Base-by-base conservation (phyloP, 495 filamentous ascomycete genomes). In the Xylaria cubensis region DNA sequence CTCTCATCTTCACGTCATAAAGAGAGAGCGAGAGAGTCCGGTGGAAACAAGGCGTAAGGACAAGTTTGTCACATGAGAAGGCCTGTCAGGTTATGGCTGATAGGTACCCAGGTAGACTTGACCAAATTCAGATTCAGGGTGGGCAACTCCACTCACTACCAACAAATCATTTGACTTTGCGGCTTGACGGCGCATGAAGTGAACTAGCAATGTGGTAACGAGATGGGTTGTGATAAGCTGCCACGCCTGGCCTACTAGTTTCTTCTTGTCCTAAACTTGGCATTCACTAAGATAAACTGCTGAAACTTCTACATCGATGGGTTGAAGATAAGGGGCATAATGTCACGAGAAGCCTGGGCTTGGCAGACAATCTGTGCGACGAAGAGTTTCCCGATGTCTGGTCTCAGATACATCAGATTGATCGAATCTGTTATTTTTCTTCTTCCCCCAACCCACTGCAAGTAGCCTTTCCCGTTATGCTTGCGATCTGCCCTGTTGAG, bases 101-200 rank as follows among this genome's bases (percentile, higher is more conserved):
- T 24, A 36, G 24, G 21, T 51, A n/a, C 17, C 15, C 7, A 36
- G 26, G 42, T 24, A 59, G 51, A 69, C 36, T 26, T 67, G 19
- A 48, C 41, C 13, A 56, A 71, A 64, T n/a, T 29, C 26, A 64
- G 42, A 62, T 24, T 59, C 56, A 41, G 68, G 44, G 61, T 55
- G 59, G 69, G 24, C 32, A 42, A 64, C 42, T 64, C 69, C 69
- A 64, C 59, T 46, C 44, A 26, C 69, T 46, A 12, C 64, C 36
- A 58, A 55, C 44, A 58, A 51, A 70, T 50, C 53, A 61, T 39
- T 36, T 63, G 44, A n/a, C 19, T 21, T 64, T 59, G 59, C 24
- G 24, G 42, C 46, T 56, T 56, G 21, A 26, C 56, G 39, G 32
- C 46, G 44, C 46, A 55, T 53, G 46, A 41, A 55, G 36, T 64